Conservation (phyloP, 306 rosid genomes). For the Trifolium dubium region DNA sequence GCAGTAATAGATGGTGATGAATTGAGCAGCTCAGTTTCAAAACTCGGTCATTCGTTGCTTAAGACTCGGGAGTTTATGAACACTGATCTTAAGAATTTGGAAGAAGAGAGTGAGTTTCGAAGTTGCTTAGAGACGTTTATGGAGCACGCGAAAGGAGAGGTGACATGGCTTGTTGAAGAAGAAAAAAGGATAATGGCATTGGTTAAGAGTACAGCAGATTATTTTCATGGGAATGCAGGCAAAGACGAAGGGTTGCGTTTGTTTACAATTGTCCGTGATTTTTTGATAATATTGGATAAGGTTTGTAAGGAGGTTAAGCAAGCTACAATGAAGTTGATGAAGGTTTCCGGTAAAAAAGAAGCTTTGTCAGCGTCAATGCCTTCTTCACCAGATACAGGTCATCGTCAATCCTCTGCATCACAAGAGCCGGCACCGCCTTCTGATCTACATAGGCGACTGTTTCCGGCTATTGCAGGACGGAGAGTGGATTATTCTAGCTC, state of each 20-base stretch:
- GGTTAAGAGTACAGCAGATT: constrained; percentile 79
- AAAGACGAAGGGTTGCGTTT: constrained; percentile 88
- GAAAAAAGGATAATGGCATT: constrained; percentile 77
- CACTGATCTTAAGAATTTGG: constrained; percentile 55
- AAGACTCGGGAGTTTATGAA: constrained; percentile 54
- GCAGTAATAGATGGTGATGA: constrained; percentile 73
- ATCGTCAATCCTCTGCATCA: constrained; percentile 4
- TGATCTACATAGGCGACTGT: constrained; percentile 56
- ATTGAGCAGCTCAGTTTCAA: constrained; percentile 50
- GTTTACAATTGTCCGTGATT: constrained; percentile 75
- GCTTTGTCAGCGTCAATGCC: constrained; percentile 28
- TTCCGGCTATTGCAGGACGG: constrained; percentile 78
- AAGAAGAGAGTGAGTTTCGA: constrained; percentile 61
- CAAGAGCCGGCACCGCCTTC: neutral
- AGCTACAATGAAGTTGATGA: constrained; percentile 39
- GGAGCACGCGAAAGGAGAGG: constrained; percentile 56
- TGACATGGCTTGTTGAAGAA: constrained; percentile 58
- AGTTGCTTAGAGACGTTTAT: constrained; percentile 49
- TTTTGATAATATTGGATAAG: constrained; percentile 75
- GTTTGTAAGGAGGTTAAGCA: constrained; percentile 71
- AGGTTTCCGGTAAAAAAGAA: constrained; percentile 50
- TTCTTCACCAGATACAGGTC: constrained; percentile 43
- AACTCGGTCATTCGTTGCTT: constrained; percentile 50
- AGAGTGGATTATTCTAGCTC: constrained; percentile 65
- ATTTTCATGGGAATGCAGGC: constrained; percentile 83